Evolutionary conservation across 345 rosid genomes (phyloP).

Genomic region (Brassica carinata): DNA sequence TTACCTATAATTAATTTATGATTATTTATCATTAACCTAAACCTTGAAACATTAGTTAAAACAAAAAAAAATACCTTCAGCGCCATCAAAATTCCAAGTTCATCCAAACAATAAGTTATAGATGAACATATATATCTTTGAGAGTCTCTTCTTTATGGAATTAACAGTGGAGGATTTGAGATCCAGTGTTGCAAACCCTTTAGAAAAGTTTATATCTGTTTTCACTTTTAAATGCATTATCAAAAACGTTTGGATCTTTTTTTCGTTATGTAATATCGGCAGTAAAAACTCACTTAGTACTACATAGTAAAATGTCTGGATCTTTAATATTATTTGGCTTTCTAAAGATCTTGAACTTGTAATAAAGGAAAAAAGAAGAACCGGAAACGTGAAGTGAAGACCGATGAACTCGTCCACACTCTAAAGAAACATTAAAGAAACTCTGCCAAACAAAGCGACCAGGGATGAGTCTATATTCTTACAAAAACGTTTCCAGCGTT

Average conservation of each 20-base stretch:
- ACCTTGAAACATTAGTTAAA: not conserved
- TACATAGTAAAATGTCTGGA: not conserved
- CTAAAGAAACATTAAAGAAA: too few species aligned
- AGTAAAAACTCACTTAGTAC: not conserved
- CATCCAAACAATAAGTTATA: conserved; percentile 61
- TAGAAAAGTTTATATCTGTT: conserved; percentile 43
- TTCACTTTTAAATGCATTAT: not conserved
- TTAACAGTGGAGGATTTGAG: conserved; percentile 37
- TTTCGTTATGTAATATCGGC: too few species aligned
- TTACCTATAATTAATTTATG: too few species aligned
- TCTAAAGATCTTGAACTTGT: not conserved
- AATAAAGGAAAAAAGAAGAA: conserved; percentile 39
- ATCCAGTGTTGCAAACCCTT: conserved; percentile 50
- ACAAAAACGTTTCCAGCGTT: conserved; percentile 20
- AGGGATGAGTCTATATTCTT: conserved; percentile 49
- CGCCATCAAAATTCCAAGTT: conserved; percentile 82
- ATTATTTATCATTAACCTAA: not conserved
- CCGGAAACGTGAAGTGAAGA: conserved; percentile 49
- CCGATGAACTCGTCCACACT: conserved; percentile 51
- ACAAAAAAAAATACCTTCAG: conserved; percentile 56
- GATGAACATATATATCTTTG: conserved; percentile 44
- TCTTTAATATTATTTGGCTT: not conserved
- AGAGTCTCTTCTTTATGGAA: conserved; percentile 49
- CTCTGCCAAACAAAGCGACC: conserved; percentile 64
- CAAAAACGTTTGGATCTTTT: too few species aligned